Percentiles rank a stretch among this genome's conserved stretches.
phyloP scores from a whole-genome alignment of 2,329 filamentous ascomycete genomes.

The Trichoderma asperellum region DNA sequence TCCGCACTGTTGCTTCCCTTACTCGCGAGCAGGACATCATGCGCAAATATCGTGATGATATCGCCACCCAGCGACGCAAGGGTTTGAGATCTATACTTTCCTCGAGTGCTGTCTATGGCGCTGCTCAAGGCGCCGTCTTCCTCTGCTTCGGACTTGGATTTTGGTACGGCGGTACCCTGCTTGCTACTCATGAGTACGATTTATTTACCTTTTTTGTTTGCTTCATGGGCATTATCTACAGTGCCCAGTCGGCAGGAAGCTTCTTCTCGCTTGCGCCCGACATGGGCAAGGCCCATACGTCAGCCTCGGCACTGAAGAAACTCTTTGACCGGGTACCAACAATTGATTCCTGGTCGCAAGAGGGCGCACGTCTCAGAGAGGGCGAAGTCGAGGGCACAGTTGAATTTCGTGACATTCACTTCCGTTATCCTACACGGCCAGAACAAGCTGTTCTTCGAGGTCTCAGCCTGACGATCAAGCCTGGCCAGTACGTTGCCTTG shows the following conservation, averaged over 20 bases:
- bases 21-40: conserved; percentile 85
- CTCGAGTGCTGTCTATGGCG: conserved; percentile 79
- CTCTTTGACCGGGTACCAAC: conserved; percentile 81
- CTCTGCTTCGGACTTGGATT: conserved; percentile 85
- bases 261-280: conserved; percentile 90
- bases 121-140: conserved; percentile 82
- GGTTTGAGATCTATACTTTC: conserved; percentile 75
- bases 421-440: conserved; percentile 88
- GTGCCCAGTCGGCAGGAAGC: conserved; percentile 86
- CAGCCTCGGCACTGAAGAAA: conserved; percentile 76
- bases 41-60: conserved; percentile 67
- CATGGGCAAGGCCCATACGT: conserved; percentile 89
- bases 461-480: conserved; percentile 72
- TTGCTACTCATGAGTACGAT: conserved; percentile 70
- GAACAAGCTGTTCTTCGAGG: conserved; percentile 92
- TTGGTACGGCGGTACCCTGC: conserved; percentile 85
- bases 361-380: conserved; percentile 64
- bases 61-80: conserved; percentile 67
- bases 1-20: conserved; percentile 88
- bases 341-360: conserved; percentile 80
- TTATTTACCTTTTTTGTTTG: conserved; percentile 92
- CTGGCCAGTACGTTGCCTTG: conserved; percentile 83
- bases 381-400: conserved; percentile 72
- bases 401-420: conserved; percentile 91
- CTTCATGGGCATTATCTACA: conserved; percentile 86